These are phyloP conservation scores for Camptophora hylomeconis DNA, from an alignment of 2,329 filamentous ascomycete species.

Conservation along the genomic window DNA sequence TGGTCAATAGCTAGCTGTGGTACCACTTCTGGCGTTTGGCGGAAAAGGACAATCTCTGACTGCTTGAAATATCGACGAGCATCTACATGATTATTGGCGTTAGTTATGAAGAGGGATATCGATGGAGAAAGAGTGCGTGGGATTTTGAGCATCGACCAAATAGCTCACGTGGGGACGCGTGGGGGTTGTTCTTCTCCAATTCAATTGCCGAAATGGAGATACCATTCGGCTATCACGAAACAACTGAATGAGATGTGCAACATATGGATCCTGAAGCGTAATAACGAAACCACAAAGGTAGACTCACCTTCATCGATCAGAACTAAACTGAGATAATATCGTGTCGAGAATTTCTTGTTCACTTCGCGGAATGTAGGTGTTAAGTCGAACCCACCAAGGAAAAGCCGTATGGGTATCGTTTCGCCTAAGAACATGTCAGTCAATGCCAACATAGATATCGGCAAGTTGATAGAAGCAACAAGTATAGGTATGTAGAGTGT, in stretches of 20 bases:
- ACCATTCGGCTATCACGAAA: too few species aligned
- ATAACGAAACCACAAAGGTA: slow-evolving; percentile 4
- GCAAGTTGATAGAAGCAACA: slow-evolving; percentile 1
- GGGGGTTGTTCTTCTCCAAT: slow-evolving; percentile 1
- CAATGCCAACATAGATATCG: slow-evolving; percentile 6
- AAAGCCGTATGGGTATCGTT: slow-evolving; percentile 92
- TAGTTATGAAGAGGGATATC: background rate
- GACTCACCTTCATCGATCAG: slow-evolving; percentile 78
- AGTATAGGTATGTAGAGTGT: background rate
- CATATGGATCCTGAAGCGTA: background rate
- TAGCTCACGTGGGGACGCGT: background rate
- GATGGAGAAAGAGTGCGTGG: slow-evolving; percentile 7
- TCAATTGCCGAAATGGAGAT: slow-evolving; percentile 27
- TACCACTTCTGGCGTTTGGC: slow-evolving; percentile 45
- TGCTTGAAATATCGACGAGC: slow-evolving; percentile 98
- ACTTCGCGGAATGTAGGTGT: slow-evolving; percentile 98
- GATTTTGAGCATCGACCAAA: slow-evolving; percentile 2
- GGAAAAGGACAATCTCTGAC: slow-evolving; percentile 92
- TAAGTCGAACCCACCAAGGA: slow-evolving; percentile 92
- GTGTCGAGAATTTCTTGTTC: slow-evolving; percentile 98
- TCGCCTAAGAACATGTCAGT: slow-evolving; percentile 45
- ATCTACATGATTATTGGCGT: slow-evolving; percentile 52
- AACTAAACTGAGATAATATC: slow-evolving; percentile 93
- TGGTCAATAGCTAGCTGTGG: slow-evolving; percentile 15
- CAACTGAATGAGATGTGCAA: background rate